Base-by-base conservation (phyloP, 2,329 filamentous ascomycete species). In the Fusarium secorum region DNA sequence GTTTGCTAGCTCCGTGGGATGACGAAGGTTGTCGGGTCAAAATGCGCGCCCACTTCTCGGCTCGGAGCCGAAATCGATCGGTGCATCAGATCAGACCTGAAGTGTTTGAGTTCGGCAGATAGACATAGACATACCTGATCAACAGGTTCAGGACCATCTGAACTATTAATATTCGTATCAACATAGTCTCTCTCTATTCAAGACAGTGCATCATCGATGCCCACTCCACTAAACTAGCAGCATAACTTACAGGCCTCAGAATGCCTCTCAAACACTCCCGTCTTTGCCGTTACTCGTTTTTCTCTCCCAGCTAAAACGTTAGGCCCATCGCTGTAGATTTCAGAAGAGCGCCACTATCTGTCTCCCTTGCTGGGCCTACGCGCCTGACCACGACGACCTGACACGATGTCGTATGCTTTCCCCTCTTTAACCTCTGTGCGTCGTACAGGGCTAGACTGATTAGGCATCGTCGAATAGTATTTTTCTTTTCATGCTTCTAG, bases 41-140 rank as follows among this genome's bases (percentile, higher is more conserved):
- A 11, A 46, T 30, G 36, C 22, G 48, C 49, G 53, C 63, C 64
- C 64, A 63, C 49, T 36, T 41, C 64, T 41, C 51, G 44, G 51
- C 44, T 48, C 45, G 28, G 39, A 65, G 22, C 63, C 64, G 56
- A 56, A 41, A 67, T 67, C 38, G 44, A 45, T 67, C 64, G 63
- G 64, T 32, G 9, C 13, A 24, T 54, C 42, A 41, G 9, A 41
- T 44, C 9, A 51, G 17, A 42, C 30, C 14, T n/a, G 13, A 20
- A 33, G n/a, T n/a, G 39, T 24, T 42, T 36, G 32, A 30, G 48
- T 58, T 58, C 7, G 26, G 26, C 3, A 58, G n/a, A 60, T 51
- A 24, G 4, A 28, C 36, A 14, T 11, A n/a, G 11, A 44, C 9
- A 35, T 46, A 13, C 11, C 22, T 18, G 53, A 56, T 56, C 30